Conservation (phyloP, 371 early-diverging fungal genomes). For the Mucor saturninus region DNA sequence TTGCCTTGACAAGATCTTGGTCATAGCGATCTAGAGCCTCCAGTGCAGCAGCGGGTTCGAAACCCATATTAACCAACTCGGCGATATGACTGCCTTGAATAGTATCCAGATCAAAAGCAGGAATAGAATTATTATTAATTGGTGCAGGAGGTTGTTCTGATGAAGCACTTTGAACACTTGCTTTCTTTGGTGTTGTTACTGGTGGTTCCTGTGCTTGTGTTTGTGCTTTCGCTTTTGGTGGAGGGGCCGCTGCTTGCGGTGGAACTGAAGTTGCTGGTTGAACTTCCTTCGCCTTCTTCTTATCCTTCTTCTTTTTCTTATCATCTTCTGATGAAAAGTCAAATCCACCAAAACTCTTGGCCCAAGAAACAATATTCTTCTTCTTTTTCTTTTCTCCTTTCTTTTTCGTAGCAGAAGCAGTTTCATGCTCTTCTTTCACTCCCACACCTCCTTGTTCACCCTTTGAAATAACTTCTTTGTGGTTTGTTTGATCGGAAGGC, state of each 20-base stretch:
- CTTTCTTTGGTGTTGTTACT: neutral
- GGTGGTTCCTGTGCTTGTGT: neutral
- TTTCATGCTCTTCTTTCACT: constrained; percentile 1
- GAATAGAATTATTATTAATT: neutral
- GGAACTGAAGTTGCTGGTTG: neutral
- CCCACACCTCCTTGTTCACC: constrained; percentile 14
- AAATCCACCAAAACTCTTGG: constrained; percentile 44
- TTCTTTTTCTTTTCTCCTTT: constrained; percentile 36
- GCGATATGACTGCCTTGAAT: constrained; percentile 44
- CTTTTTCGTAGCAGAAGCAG: constrained; percentile 2
- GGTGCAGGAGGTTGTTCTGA: neutral
- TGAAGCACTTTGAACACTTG: constrained; percentile 1
- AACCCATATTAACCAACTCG: constrained; percentile 68
- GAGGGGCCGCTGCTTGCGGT: too few relatives aligned
- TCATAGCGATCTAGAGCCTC: constrained; percentile 71
- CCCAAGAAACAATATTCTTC: constrained; percentile 35
- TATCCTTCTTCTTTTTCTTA: constrained; percentile 24
- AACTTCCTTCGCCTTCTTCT: constrained; percentile 8
- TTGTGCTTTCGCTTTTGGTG: too few relatives aligned
- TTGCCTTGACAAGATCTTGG: constrained; percentile 72
- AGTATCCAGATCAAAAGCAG: constrained; percentile 19
- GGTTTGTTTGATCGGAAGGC: neutral
- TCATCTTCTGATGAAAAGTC: constrained; percentile 29
- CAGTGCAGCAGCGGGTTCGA: constrained; percentile 62
- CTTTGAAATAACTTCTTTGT: constrained; percentile 6